Conservation (phyloP, 148 eudicot genomes). For the Beta vulgaris region DNA sequence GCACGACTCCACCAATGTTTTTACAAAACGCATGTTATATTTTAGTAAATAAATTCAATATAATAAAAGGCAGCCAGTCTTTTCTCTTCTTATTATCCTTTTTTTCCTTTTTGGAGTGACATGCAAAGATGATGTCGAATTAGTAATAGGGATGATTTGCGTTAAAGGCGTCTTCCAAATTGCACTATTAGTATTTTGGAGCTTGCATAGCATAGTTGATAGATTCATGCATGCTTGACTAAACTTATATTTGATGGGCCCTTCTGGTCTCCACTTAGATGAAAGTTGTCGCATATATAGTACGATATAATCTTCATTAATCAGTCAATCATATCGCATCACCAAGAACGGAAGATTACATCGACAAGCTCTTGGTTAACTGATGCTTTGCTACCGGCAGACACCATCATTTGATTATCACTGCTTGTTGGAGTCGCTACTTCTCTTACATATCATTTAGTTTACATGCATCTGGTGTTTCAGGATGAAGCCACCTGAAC, state of each 20-base stretch:
- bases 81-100: too few species aligned
- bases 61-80: background rate
- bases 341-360: background rate
- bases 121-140: background rate
- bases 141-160: background rate
- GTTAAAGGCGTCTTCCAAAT: too few species aligned
- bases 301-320: conserved; percentile 16
- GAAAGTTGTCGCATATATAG: conserved; percentile 7
- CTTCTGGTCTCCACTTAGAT: conserved; percentile 10
- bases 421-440: conserved; percentile 13
- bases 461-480: background rate
- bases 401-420: conserved; percentile 20
- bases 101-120: background rate
- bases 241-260: conserved; percentile 11
- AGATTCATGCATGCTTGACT: conserved; percentile 8
- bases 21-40: conserved; percentile 9
- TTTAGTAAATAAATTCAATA: background rate
- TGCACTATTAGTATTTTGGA: too few species aligned
- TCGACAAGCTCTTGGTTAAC: conserved; percentile 3
- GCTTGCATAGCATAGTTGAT: background rate
- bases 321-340: conserved; percentile 6
- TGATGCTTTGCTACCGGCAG: conserved; percentile 1
- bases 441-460: background rate
- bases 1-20: conserved; percentile 11
- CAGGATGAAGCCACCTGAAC: background rate